Evolutionary conservation across 805 yeast genomes (phyloP), one percentile per base, ranked within the genome.

Genomic region (Zygosaccharomyces gambellarensis): DNA sequence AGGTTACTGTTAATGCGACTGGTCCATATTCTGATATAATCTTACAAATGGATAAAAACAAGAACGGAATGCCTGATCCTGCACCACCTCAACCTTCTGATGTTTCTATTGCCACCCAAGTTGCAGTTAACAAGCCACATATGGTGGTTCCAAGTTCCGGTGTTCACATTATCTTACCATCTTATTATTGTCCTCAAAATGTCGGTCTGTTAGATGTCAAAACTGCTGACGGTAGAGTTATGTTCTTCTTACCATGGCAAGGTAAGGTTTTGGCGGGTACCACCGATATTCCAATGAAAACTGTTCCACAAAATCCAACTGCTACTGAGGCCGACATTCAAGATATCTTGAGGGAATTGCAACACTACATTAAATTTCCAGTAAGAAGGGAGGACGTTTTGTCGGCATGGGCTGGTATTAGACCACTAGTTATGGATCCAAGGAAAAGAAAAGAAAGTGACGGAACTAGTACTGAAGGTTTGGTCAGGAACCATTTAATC

Each of bases 161-260:
- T 71, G 96, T 89, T 44, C 98, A 90, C 70, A 78, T 90, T 62
- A 83, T 90, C 45, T 78, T 90, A 56, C 98, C 98, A 22, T 95
- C 90, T 57, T 90, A 79, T 76, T 90, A 88, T 72, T 85, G 95
- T 69, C 95, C 97, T 46, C 78, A 79, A 64, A 82, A 82, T 55
- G 79, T 88, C 78, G 98, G 98, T 55, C 76, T 90, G 55, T 76
- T 90, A 51, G 97, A 90, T 70, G 96, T 97, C 42, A 79, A 87
- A 41, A 90, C 98, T 43, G 75, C 92, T 30, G 98, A 90, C 67
- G 97, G 97, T 50, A 82, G 98, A 71, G 97, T 90, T 46, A 87
- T 92, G 86, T 90, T 90, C 73, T 90, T 92, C 75, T 76, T 90
- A 68, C 98, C 98, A 59, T 90, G 97, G 97, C 97, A 90, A 74